These are phyloP conservation scores for Hapsidospora chrysogenum DNA, from an alignment of 495 filamentous ascomycete species.

Conservation along the genomic window DNA sequence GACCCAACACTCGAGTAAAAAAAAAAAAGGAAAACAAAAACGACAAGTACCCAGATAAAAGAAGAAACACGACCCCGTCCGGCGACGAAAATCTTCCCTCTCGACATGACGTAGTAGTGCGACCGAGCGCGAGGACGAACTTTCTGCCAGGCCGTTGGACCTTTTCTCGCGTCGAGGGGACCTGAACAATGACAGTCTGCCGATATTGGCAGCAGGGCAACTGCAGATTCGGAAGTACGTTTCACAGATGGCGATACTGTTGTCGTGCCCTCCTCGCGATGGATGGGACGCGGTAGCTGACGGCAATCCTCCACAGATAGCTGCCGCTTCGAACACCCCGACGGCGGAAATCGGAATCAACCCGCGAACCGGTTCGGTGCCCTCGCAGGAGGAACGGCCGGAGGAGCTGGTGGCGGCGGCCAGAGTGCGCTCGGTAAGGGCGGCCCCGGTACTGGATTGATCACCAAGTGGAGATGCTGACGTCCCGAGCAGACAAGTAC, in stretches of 20 bases:
- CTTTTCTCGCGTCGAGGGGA: no score
- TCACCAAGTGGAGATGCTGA: neutral
- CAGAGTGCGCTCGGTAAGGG: neutral
- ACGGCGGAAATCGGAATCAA: slow-evolving; percentile 10
- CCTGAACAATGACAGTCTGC: slow-evolving; percentile 51
- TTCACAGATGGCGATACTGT: no score
- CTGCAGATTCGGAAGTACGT: slow-evolving; percentile 53
- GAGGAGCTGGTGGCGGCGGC: neutral
- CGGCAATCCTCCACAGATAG: slow-evolving; percentile 9
- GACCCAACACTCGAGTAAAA: no score
- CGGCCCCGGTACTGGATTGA: neutral
- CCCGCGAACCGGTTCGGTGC: slow-evolving; percentile 19
- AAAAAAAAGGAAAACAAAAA: no score
- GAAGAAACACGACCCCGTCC: no score
- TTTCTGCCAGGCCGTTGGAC: no score
- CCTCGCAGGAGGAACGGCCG: slow-evolving; percentile 6
- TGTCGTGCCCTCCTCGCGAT: no score
- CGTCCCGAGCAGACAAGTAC: slow-evolving; percentile 15
- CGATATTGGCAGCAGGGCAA: slow-evolving; percentile 53
- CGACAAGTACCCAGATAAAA: no score
- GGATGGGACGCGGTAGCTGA: no score
- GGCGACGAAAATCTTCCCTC: no score
- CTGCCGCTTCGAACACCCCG: slow-evolving; percentile 29
- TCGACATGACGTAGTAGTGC: no score
- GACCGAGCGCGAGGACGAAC: no score